Percentiles rank a stretch among this genome's conserved stretches.
These are phyloP conservation scores for Coemansia sp. DNA, from an alignment of 192 early-diverging fungal species.

Conservation along the genomic window DNA sequence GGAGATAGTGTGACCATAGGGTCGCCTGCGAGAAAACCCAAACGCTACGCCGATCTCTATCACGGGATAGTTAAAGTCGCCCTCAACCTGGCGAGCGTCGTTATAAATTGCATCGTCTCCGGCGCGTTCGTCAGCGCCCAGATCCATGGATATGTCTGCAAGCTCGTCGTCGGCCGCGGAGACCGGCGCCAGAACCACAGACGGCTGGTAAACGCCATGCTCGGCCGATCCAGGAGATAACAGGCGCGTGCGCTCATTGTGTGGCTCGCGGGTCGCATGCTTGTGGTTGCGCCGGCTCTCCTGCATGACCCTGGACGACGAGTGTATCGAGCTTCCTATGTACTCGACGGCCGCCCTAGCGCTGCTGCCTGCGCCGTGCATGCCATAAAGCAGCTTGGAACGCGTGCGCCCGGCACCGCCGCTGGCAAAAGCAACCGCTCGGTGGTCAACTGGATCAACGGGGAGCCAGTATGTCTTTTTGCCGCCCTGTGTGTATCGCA, in stretches of 20 bases:
- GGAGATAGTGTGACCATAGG: slow-evolving; percentile 20
- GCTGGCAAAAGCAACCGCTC: slow-evolving; percentile 40
- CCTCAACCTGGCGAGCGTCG: slow-evolving; percentile 42
- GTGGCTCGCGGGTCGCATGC: slow-evolving; percentile 3
- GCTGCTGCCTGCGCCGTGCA: slow-evolving; percentile 7
- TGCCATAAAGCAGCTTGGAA: slow-evolving; percentile 24
- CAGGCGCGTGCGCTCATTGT: slow-evolving; percentile 25
- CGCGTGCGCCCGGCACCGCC: slow-evolving; percentile 35
- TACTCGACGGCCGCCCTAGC: slow-evolving; percentile 22
- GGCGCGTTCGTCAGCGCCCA: slow-evolving; percentile 13
- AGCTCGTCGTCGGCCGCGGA: slow-evolving; percentile 9
- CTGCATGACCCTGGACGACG: slow-evolving; percentile 35
- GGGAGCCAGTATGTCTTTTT: slow-evolving; percentile 57
- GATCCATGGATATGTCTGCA: slow-evolving; percentile 42
- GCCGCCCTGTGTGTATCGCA: slow-evolving; percentile 56
- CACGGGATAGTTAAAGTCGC: slow-evolving; percentile 54
- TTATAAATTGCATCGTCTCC: slow-evolving; percentile 38
- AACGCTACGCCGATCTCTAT: slow-evolving; percentile 50
- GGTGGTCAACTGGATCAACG: slow-evolving; percentile 46
- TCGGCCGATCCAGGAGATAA: background rate
- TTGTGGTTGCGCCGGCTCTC: slow-evolving; percentile 34
- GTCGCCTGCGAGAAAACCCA: slow-evolving; percentile 43
- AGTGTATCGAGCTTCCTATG: slow-evolving; percentile 41
- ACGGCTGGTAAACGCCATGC: slow-evolving; percentile 3
- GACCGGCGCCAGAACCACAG: background rate